Evolutionary conservation across 345 rosid species (phyloP).

Genomic region (Eucalyptus pumila): DNA sequence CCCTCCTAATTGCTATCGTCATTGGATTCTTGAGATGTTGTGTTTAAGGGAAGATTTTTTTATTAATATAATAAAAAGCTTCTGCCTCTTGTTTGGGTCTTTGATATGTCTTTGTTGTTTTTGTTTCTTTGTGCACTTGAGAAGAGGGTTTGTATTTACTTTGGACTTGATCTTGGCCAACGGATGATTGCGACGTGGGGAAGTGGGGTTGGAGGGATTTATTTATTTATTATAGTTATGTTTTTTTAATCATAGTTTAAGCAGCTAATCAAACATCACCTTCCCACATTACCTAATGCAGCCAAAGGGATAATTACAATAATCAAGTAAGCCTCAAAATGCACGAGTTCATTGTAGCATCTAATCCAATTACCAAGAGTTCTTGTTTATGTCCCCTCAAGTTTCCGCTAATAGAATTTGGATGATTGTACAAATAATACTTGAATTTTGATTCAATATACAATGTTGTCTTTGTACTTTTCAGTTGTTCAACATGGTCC

Average conservation of each 20-base stretch:
- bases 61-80: not conserved
- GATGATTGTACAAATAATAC: no score
- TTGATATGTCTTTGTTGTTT: not conserved
- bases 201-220: not conserved
- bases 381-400: not conserved
- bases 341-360: not conserved
- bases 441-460: no score
- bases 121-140: not conserved
- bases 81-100: not conserved
- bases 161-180: not conserved
- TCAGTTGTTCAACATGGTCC: no score
- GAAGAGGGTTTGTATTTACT: not conserved
- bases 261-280: not conserved
- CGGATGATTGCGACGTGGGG: not conserved
- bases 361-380: not conserved
- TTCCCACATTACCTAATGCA: not conserved
- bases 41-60: not conserved
- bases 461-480: no score
- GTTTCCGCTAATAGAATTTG: not conserved
- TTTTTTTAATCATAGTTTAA: not conserved
- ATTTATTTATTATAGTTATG: not conserved
- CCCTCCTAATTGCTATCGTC: not conserved
- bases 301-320: not conserved
- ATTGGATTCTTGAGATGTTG: slow-evolving; percentile 20
- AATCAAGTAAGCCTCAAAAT: not conserved